These are phyloP conservation scores for Mortierella sp. DNA, from an alignment of 371 early-diverging fungal genomes.

Conservation along the genomic window DNA sequence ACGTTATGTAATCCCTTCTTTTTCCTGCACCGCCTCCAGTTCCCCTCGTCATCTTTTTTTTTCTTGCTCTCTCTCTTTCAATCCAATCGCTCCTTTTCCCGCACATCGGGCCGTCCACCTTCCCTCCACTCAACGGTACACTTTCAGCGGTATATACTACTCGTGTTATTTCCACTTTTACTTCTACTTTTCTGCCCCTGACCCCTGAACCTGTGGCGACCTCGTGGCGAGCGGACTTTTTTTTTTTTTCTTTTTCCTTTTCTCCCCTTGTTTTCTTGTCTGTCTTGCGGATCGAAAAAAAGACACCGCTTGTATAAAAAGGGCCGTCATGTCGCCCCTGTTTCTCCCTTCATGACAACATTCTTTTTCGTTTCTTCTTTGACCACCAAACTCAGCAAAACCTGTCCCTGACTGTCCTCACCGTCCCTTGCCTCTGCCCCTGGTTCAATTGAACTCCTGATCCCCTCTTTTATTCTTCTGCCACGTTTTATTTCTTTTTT, in stretches of 20 bases:
- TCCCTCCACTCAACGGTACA: not conserved
- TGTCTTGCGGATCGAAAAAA: not conserved
- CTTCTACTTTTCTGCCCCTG: not conserved
- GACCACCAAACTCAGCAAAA: conserved; percentile 8
- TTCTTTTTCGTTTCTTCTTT: no score
- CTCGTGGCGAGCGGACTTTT: conserved; percentile 16
- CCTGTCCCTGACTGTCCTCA: not conserved
- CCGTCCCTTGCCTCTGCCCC: not conserved
- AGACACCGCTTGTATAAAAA: not conserved
- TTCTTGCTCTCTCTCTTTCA: not conserved
- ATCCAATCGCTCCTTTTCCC: not conserved
- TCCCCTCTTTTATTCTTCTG: not conserved
- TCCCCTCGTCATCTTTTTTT: not conserved
- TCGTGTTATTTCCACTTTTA: not conserved
- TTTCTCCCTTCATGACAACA: not conserved
- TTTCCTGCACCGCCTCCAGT: not conserved
- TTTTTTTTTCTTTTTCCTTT: not conserved
- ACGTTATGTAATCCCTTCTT: not conserved
- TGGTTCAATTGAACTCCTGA: not conserved
- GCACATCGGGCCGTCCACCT: not conserved
- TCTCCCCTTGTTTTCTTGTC: not conserved
- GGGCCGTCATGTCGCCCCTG: not conserved
- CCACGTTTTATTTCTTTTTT: conserved; percentile 5
- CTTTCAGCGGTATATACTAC: not conserved
- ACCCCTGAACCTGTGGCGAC: conserved; percentile 11